These are phyloP conservation scores for Chlamydomonas eustigma DNA, from an alignment of 139 green algal genomes.

Conservation along the genomic window DNA sequence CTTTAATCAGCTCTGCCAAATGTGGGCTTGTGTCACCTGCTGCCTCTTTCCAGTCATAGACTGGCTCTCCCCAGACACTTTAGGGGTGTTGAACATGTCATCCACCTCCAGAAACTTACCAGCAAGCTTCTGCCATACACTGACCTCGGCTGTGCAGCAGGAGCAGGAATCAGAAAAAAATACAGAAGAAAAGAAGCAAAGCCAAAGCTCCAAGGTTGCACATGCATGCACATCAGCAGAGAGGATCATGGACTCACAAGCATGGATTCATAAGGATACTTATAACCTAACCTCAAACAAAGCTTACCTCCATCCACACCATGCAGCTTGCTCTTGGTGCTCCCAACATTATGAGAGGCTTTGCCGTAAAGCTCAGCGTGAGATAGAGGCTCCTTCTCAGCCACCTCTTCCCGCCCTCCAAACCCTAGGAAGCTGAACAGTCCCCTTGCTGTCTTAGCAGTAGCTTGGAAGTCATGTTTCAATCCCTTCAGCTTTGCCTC, in stretches of 20 bases:
- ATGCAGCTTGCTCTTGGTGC: not conserved
- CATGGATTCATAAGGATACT: too few species aligned
- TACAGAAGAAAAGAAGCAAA: too few species aligned
- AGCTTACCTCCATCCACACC: too few species aligned
- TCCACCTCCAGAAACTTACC: not conserved
- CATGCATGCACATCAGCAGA: too few species aligned
- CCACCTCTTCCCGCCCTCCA: not conserved
- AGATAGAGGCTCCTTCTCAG: not conserved
- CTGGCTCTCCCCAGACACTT: not conserved
- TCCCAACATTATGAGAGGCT: not conserved
- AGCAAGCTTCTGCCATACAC: not conserved
- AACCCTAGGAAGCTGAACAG: not conserved
- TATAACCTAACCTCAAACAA: too few species aligned
- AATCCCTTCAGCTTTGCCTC: slow-evolving; percentile 35
- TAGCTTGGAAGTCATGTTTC: slow-evolving; percentile 39
- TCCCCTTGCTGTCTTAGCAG: not conserved
- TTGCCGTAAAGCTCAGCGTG: not conserved
- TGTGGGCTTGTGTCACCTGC: not conserved
- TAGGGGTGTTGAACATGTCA: slow-evolving; percentile 3
- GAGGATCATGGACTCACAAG: too few species aligned
- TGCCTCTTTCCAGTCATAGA: slow-evolving; percentile 12
- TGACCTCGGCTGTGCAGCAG: not conserved
- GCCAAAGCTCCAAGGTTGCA: too few species aligned
- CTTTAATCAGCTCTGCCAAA: not conserved
- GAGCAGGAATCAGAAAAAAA: not conserved